phyloP scores from a whole-genome alignment of 768 basidiomycete genomes.

The Cantharellus anzutake region DNA sequence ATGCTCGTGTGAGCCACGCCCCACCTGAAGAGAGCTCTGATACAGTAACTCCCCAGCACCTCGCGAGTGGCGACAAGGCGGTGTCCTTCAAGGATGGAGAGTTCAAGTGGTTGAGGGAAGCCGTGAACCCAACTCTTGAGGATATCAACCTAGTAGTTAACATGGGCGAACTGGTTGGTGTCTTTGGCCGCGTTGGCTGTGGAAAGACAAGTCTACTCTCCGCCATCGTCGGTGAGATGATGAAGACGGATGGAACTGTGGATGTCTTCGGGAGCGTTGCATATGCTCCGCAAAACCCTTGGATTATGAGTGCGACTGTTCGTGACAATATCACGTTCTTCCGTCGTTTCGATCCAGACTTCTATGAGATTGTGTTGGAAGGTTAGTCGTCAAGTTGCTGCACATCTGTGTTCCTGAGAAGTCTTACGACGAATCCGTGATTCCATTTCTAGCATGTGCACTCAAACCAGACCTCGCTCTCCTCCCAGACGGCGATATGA shows the following conservation, averaged over 20 bases:
- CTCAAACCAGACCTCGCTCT: slow-evolving; percentile 61
- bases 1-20: slow-evolving; percentile 23
- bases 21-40: not conserved
- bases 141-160: slow-evolving; percentile 53
- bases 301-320: slow-evolving; percentile 74
- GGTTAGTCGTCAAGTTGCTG: slow-evolving; percentile 22
- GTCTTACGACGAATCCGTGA: not conserved
- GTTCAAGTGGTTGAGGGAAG: slow-evolving; percentile 56
- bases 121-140: slow-evolving; percentile 40
- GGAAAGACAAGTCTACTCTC: slow-evolving; percentile 74
- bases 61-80: slow-evolving; percentile 37
- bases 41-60: slow-evolving; percentile 9
- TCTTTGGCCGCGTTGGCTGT: slow-evolving; percentile 77
- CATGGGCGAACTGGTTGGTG: slow-evolving; percentile 70
- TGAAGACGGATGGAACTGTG: slow-evolving; percentile 51
- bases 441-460: slow-evolving; percentile 47
- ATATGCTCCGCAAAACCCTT: slow-evolving; percentile 77
- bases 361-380: slow-evolving; percentile 68
- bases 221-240: slow-evolving; percentile 80
- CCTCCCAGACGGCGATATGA: slow-evolving; percentile 64
- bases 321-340: slow-evolving; percentile 87
- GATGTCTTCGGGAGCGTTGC: slow-evolving; percentile 49
- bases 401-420: not conserved
- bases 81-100: slow-evolving; percentile 43
- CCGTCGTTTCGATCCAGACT: slow-evolving; percentile 68